Evolutionary conservation across 2,329 filamentous ascomycete species (phyloP).

Genomic region (Cadophora malorum): DNA sequence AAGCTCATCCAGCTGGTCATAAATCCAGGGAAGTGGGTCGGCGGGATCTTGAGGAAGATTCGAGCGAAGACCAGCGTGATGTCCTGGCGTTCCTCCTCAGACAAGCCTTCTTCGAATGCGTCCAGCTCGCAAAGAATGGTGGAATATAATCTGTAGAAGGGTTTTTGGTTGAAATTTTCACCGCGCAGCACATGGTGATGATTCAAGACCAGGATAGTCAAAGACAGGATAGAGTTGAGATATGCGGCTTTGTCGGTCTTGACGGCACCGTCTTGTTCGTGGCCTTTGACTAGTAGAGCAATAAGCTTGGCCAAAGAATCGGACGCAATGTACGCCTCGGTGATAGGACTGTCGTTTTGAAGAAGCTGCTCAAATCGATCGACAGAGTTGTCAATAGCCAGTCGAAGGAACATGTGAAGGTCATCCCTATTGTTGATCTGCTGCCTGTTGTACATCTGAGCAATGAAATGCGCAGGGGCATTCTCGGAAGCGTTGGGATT

Average conservation of each 20-base stretch:
- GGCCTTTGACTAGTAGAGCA: slow-evolving; percentile 75
- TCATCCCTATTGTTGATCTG: slow-evolving; percentile 78
- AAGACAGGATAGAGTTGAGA: slow-evolving; percentile 76
- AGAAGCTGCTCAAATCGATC: slow-evolving; percentile 77
- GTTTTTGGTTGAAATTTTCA: slow-evolving; percentile 83
- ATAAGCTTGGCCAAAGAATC: slow-evolving; percentile 87
- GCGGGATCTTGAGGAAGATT: slow-evolving; percentile 76
- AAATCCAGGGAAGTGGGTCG: slow-evolving; percentile 80
- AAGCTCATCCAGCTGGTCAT: slow-evolving; percentile 84
- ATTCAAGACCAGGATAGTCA: slow-evolving; percentile 83
- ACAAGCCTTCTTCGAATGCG: slow-evolving; percentile 61
- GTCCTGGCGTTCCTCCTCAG: slow-evolving; percentile 67
- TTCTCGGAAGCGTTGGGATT: slow-evolving; percentile 79
- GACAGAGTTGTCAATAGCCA: slow-evolving; percentile 81
- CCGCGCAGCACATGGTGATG: slow-evolving; percentile 83
- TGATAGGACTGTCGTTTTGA: slow-evolving; percentile 62
- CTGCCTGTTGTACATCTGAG: slow-evolving; percentile 78
- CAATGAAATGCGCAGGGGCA: slow-evolving; percentile 76
- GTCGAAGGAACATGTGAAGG: slow-evolving; percentile 78
- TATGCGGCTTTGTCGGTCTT: slow-evolving; percentile 71
- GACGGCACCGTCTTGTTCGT: slow-evolving; percentile 62
- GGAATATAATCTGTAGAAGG: slow-evolving; percentile 91
- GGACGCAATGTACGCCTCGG: slow-evolving; percentile 64
- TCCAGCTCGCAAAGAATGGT: slow-evolving; percentile 80
- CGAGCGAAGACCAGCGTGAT: slow-evolving; percentile 76